These are phyloP conservation scores for Daldinia decipiens DNA, from an alignment of 495 filamentous ascomycete species.

Conservation along the genomic window DNA sequence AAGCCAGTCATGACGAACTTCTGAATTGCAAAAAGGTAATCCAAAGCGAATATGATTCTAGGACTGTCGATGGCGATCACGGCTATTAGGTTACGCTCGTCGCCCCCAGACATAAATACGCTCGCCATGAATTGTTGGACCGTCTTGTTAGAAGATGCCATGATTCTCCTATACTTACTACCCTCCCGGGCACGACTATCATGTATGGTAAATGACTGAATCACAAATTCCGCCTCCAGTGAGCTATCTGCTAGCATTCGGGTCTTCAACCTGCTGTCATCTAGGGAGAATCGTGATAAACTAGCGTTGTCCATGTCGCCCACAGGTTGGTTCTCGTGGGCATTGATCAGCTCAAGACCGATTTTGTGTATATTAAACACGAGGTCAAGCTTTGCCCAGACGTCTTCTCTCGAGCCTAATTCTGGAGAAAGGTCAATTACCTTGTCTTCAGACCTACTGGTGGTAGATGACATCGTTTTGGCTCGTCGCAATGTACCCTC, in stretches of 20 bases:
- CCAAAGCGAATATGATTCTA: slow-evolving; percentile 90
- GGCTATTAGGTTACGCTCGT: slow-evolving; percentile 84
- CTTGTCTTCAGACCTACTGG: slow-evolving; percentile 51
- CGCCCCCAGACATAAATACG: slow-evolving; percentile 88
- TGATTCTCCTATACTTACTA: slow-evolving; percentile 97
- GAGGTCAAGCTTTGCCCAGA: slow-evolving; percentile 94
- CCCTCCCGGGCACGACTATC: slow-evolving; percentile 86
- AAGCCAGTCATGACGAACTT: slow-evolving; percentile 77
- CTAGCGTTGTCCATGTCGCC: slow-evolving; percentile 82
- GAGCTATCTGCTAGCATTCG: slow-evolving; percentile 95
- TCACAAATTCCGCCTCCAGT: slow-evolving; percentile 90
- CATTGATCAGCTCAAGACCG: slow-evolving; percentile 86
- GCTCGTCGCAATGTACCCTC: slow-evolving; percentile 58
- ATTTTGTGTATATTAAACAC: slow-evolving; percentile 89
- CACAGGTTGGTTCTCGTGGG: slow-evolving; percentile 76
- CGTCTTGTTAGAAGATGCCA: slow-evolving; percentile 93
- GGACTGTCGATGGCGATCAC: slow-evolving; percentile 97
- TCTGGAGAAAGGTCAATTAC: slow-evolving; percentile 71
- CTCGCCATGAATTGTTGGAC: slow-evolving; percentile 99
- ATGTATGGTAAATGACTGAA: slow-evolving; percentile 93
- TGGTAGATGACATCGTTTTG: slow-evolving; percentile 58
- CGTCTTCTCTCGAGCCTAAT: slow-evolving; percentile 68
- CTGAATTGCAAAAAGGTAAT: slow-evolving; percentile 92
- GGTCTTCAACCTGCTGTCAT: slow-evolving; percentile 89
- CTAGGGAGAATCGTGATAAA: slow-evolving; percentile 90